Conservation (phyloP, 2,329 filamentous ascomycete genomes). For the Torrubiella hemipterigena region DNA sequence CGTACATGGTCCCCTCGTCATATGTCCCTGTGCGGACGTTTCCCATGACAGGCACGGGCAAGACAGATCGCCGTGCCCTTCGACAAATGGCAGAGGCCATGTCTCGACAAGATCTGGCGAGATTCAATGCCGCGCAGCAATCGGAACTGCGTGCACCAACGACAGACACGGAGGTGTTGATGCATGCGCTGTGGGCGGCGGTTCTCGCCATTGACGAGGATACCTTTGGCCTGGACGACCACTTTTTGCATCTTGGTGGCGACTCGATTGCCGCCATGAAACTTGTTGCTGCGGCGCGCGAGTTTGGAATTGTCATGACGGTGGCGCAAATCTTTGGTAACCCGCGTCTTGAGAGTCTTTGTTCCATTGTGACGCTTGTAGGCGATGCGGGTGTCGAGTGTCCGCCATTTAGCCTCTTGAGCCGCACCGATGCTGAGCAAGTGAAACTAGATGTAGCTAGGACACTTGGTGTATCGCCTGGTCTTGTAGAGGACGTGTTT, state of each 20-base stretch:
- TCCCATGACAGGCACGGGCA: slow-evolving; percentile 3
- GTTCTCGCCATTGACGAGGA: slow-evolving; percentile 5
- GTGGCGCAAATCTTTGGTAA: too few relatives aligned
- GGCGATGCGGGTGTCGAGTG: too few relatives aligned
- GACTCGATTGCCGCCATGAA: slow-evolving; percentile 14
- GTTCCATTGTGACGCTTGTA: too few relatives aligned
- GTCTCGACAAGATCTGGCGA: neutral
- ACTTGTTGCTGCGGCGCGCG: slow-evolving; percentile 5
- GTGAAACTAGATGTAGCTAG: too few relatives aligned
- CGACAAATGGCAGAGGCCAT: slow-evolving; percentile 1
- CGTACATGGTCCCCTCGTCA: slow-evolving; percentile 7
- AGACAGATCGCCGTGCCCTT: slow-evolving; percentile 4
- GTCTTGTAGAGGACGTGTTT: slow-evolving; percentile 10
- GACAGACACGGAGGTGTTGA: neutral
- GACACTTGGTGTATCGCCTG: too few relatives aligned
- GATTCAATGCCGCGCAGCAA: neutral
- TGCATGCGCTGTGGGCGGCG: slow-evolving; percentile 5
- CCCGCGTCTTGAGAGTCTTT: too few relatives aligned
- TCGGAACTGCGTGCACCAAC: neutral
- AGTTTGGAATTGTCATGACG: too few relatives aligned
- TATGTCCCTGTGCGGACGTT: slow-evolving; percentile 2
- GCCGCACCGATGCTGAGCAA: too few relatives aligned
- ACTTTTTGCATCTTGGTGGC: slow-evolving; percentile 13
- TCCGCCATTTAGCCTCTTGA: too few relatives aligned
- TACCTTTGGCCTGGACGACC: slow-evolving; percentile 16